Percentiles rank a stretch among this genome's conserved stretches.
These are phyloP conservation scores for Huntiella bhutanensis DNA, from an alignment of 2,329 filamentous ascomycete genomes.

Conservation along the genomic window DNA sequence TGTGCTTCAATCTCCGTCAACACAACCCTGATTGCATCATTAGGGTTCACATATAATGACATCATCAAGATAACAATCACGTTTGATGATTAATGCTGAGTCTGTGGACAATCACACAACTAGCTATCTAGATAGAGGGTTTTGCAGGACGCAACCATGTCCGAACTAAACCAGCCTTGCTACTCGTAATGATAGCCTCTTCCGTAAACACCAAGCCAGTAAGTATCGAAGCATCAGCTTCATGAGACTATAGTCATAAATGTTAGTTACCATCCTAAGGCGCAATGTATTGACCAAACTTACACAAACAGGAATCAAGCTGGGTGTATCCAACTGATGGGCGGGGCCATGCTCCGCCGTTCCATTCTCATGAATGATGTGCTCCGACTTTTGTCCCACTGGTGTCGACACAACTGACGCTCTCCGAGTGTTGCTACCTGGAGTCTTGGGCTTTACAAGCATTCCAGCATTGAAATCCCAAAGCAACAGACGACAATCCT, in stretches of 20 bases:
- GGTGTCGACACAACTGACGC: conserved; percentile 37
- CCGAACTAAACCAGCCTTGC: conserved; percentile 62
- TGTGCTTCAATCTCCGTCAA: too few species aligned
- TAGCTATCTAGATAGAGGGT: background rate
- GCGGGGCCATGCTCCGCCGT: conserved; percentile 10
- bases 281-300: conserved; percentile 14
- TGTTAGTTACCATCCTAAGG: conserved; percentile 24
- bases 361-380: conserved; percentile 10
- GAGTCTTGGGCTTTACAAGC: conserved; percentile 71
- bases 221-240: conserved; percentile 6
- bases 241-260: conserved; percentile 31
- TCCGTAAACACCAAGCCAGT: conserved; percentile 48
- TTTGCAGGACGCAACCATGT: conserved; percentile 48
- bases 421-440: conserved; percentile 25
- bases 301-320: conserved; percentile 11
- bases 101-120: too few species aligned
- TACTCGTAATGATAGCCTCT: conserved; percentile 80
- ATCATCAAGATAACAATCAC: too few species aligned
- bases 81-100: too few species aligned
- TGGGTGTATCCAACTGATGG: conserved; percentile 3
- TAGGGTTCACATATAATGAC: too few species aligned
- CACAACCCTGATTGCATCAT: too few species aligned
- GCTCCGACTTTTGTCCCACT: conserved; percentile 15
- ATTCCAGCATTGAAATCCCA: conserved; percentile 98
- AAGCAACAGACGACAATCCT: conserved; percentile 73